Base-by-base conservation (phyloP, 768 basidiomycete genomes). In the Pisolithus sp. region DNA sequence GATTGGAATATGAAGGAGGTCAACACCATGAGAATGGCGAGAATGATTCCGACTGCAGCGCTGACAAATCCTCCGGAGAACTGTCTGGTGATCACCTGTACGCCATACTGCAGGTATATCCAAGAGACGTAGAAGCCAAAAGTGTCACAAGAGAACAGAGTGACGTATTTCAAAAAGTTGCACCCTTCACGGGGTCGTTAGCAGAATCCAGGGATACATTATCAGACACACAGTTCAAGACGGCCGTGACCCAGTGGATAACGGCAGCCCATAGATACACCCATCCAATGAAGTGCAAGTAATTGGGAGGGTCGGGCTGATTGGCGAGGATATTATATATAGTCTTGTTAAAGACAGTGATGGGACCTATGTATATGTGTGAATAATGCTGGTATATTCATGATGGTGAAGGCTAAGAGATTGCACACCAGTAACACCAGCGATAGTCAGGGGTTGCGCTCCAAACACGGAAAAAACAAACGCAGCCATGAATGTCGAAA, bases 111-210 rank as follows among this genome's bases (percentile, higher is more conserved):
- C 6, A 89, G 76, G 59, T 91, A 92, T 1, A 89, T 89, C 80
- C 87, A 92, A 17, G 88, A 86, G 1, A 94, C 90, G 65, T 93
- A 94, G 68, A 93, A 94, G 1, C 92, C 91, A 59, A 93, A 94
- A 0, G 89, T 92, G 58, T 93, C 91, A 64, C 91, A 93, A 20
- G 91, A 85, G 67, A 94, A 93, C 7, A 89, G 74, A 0, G 92
- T 93, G 23, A 93, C 90, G 58, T 91, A 90, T 76, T 77, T 81
- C 38, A 95, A 75, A 57, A 90, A 86, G 62, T 89, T 86, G 58
- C 87, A 89, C 76, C 83, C 88, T 89, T 51, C 3, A 21, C n/a
- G 9, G 36, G 28, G 51, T 53, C 30, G 38, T 44, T 34, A 20
- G 30, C 9, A 42, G 15, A 55, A 40, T 0, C 28, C 12, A 40